Conservation (phyloP, 345 rosid species). For the Bruguiera parviflora region DNA sequence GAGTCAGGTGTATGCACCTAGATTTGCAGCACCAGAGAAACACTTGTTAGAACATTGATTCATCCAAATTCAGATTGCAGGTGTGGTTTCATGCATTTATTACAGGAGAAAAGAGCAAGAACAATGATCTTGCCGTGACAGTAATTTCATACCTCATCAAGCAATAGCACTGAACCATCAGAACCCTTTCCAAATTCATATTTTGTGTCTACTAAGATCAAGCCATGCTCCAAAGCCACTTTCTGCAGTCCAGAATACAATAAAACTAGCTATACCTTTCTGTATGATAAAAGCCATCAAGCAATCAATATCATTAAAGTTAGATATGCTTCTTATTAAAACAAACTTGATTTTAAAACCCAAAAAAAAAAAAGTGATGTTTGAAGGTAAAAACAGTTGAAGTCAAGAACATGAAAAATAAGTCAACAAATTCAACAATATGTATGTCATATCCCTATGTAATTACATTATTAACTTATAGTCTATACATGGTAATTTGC, state of each 20-base stretch:
- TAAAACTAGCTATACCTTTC: neutral
- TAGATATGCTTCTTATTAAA: too few relatives aligned
- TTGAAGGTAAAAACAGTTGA: too few relatives aligned
- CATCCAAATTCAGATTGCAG: neutral
- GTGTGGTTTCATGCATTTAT: neutral
- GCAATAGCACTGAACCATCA: constrained; percentile 74
- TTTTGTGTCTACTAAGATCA: constrained; percentile 89
- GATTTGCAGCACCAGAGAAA: constrained; percentile 14
- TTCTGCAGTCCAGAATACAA: constrained; percentile 41
- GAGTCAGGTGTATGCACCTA: constrained; percentile 98
- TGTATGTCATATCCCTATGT: too few relatives aligned
- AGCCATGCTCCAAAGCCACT: constrained; percentile 81
- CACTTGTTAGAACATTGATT: constrained; percentile 1
- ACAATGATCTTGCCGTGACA: neutral
- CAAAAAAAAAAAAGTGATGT: too few relatives aligned
- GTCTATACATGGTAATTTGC: too few relatives aligned
- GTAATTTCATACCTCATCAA: constrained; percentile 73
- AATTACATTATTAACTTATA: too few relatives aligned
- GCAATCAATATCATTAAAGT: neutral
- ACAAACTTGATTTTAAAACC: too few relatives aligned
- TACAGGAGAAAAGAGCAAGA: neutral
- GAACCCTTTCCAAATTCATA: constrained; percentile 85
- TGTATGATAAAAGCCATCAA: neutral
- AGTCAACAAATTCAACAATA: too few relatives aligned
- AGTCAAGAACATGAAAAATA: too few relatives aligned